Evolutionary conservation across 169 alveolate genomes (phyloP).

Genomic region (Plasmodium knowlesi): DNA sequence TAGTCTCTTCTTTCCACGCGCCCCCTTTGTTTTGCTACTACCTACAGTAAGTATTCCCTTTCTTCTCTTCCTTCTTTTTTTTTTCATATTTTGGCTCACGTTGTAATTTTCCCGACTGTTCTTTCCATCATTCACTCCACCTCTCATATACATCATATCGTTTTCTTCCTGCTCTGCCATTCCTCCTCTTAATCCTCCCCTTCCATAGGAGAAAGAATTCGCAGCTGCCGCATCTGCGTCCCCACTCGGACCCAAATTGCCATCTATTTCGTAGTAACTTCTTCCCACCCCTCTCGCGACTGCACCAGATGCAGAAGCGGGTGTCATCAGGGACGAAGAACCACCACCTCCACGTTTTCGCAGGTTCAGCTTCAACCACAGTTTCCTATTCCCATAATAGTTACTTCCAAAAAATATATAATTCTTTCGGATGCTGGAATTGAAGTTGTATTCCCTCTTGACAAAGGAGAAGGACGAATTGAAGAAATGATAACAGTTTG

Average conservation of each 20-base stretch:
- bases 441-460: conserved; percentile 5
- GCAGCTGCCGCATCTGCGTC: not conserved
- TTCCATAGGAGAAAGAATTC: not conserved
- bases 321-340: not conserved
- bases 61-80: not conserved
- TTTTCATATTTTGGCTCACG: not conserved
- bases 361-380: conserved; percentile 20
- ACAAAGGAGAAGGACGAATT: not conserved
- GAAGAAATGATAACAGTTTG: not conserved
- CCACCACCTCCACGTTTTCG: not conserved
- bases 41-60: not conserved
- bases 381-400: conserved; percentile 11
- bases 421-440: conserved; percentile 24
- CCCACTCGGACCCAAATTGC: not conserved
- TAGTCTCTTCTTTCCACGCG: not conserved
- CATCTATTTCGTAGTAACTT: not conserved
- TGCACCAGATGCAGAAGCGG: not conserved
- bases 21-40: not conserved
- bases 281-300: not conserved
- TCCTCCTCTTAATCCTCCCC: not conserved
- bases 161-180: not conserved
- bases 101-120: not conserved
- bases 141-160: not conserved
- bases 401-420: not conserved
- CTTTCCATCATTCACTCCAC: not conserved